phyloP scores from a whole-genome alignment of 2,329 filamentous ascomycete species.

The Tolypocladium nubicola region DNA sequence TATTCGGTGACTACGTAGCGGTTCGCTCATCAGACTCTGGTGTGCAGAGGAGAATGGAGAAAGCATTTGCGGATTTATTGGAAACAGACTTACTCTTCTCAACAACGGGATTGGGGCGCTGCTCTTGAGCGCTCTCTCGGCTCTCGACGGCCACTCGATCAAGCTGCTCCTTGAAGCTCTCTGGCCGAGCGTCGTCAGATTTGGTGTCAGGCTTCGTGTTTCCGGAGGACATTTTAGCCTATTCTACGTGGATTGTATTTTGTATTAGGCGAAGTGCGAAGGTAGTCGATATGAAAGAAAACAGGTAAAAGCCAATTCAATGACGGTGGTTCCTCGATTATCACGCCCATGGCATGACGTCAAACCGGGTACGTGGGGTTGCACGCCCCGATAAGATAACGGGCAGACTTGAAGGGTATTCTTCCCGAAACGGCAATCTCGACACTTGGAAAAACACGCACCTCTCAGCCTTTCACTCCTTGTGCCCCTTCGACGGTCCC shows the following conservation, averaged over 20 bases:
- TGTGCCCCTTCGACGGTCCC: not conserved
- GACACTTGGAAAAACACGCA: not conserved
- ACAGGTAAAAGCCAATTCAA: not conserved
- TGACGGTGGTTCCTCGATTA: not conserved
- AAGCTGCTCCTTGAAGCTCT: slow-evolving; percentile 32
- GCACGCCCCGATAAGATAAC: slow-evolving; percentile 1
- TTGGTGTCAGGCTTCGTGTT: not conserved
- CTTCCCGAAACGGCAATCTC: not conserved
- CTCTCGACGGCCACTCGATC: slow-evolving; percentile 29
- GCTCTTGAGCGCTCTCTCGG: slow-evolving; percentile 12
- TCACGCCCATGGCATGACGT: not conserved
- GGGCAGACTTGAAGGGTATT: not conserved
- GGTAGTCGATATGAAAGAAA: not conserved
- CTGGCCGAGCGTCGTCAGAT: slow-evolving; percentile 5
- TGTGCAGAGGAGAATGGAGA: too few species aligned
- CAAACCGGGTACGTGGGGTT: not conserved
- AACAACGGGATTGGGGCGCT: slow-evolving; percentile 24
- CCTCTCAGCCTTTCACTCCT: not conserved
- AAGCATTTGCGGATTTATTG: too few species aligned
- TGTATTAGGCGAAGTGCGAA: not conserved
- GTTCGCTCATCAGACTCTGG: not conserved
- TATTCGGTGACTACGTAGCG: slow-evolving; percentile 28
- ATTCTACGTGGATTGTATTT: not conserved
- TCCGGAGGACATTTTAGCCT: slow-evolving; percentile 4
- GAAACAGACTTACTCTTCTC: slow-evolving; percentile 28